Percentiles rank a stretch among this genome's conserved stretches.
Evolutionary conservation across 345 rosid species (phyloP).

Genomic region (Aquilaria sinensis): DNA sequence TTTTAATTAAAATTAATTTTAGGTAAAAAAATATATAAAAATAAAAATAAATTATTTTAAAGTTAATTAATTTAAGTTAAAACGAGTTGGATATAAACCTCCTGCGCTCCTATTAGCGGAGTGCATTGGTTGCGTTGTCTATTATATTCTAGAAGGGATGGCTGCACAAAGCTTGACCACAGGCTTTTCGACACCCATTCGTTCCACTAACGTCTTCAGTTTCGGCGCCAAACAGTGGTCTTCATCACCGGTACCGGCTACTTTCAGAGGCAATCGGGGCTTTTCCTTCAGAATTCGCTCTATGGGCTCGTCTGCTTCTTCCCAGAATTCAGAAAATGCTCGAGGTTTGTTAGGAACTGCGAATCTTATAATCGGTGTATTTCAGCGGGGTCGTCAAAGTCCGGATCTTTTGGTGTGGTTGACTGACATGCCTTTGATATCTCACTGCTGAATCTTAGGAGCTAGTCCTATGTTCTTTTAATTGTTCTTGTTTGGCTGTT

Average conservation of each 20-base stretch:
- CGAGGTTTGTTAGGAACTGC: conserved; percentile 24
- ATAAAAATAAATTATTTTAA: too few relatives aligned
- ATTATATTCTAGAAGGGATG: conserved; percentile 8
- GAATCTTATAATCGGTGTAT: too few relatives aligned
- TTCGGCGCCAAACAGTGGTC: conserved; percentile 12
- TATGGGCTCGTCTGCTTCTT: conserved; percentile 86
- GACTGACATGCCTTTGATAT: background rate
- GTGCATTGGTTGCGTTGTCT: conserved; percentile 4
- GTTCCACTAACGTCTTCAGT: conserved; percentile 12
- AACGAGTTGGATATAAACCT: too few relatives aligned
- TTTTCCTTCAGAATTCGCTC: conserved; percentile 31
- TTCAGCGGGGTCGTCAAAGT: background rate
- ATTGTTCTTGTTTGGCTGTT: too few relatives aligned
- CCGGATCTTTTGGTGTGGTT: background rate
- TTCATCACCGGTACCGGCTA: conserved; percentile 1
- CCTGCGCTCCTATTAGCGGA: conserved; percentile 12
- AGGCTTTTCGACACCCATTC: conserved; percentile 6
- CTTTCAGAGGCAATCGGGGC: conserved; percentile 14
- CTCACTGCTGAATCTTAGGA: too few relatives aligned
- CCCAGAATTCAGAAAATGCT: conserved; percentile 56
- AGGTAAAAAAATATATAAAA: too few relatives aligned
- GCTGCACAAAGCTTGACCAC: conserved; percentile 14
- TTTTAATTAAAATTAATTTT: too few relatives aligned
- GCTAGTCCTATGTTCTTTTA: too few relatives aligned
- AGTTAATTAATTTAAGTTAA: too few relatives aligned